These are phyloP conservation scores for Backusella sp. DNA, from an alignment of 192 early-diverging fungal genomes.

Conservation along the genomic window DNA sequence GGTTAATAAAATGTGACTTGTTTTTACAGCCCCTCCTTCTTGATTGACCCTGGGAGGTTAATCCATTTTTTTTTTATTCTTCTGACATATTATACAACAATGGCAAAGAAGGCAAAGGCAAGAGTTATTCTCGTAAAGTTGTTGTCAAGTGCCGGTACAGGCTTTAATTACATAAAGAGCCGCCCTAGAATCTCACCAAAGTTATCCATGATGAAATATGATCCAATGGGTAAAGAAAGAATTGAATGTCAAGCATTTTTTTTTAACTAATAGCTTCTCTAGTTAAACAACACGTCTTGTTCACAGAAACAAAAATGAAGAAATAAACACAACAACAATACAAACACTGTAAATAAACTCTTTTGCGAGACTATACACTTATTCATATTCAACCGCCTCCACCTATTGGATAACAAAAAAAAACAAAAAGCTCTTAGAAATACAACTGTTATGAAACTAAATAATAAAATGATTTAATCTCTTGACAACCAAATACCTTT, in stretches of 20 bases:
- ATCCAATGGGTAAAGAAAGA: conserved; percentile 69
- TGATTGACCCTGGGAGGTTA: neutral
- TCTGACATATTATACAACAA: conserved; percentile 13
- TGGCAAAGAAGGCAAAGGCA: conserved; percentile 86
- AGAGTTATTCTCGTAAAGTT: conserved; percentile 85
- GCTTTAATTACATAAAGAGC: conserved; percentile 85
- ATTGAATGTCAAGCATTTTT: neutral
- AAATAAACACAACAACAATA: conserved; percentile 21
- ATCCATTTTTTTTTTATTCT: neutral
- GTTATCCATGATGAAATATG: conserved; percentile 90
- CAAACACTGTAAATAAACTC: neutral
- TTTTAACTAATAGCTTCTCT: neutral
- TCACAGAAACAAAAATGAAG: conserved; percentile 85
- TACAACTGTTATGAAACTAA: no score
- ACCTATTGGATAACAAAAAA: neutral
- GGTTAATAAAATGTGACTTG: neutral
- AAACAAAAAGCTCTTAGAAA: neutral
- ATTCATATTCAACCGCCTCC: neutral
- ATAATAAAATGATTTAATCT: no score
- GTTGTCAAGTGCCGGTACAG: conserved; percentile 87
- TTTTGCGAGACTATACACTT: neutral
- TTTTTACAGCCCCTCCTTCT: neutral
- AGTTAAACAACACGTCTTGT: conserved; percentile 88
- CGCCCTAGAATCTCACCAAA: conserved; percentile 78
- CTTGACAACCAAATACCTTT: no score